Percentiles rank a stretch among this genome's conserved stretches.
These are phyloP conservation scores for Adansonia rubrostipa DNA, from an alignment of 441 rosid species.

Conservation along the genomic window DNA sequence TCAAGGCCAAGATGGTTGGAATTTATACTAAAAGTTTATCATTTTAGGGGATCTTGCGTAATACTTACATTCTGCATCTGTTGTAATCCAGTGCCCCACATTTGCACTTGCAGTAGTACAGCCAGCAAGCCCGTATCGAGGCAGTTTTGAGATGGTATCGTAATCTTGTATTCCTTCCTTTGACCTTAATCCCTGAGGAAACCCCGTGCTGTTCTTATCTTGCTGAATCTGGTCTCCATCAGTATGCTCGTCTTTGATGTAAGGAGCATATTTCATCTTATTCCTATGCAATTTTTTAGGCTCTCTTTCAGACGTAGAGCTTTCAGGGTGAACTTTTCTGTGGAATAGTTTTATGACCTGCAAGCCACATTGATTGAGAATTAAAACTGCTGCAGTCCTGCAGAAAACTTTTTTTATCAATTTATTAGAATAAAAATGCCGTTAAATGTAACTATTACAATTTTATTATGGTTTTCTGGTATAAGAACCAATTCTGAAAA, in stretches of 20 bases:
- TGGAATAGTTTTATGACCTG: conserved; percentile 72
- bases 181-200: conserved; percentile 35
- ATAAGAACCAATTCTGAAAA: no score
- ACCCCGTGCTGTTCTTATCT: conserved; percentile 38
- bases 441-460: neutral
- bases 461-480: neutral
- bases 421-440: neutral
- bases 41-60: conserved; percentile 10
- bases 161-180: conserved; percentile 36
- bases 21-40: neutral
- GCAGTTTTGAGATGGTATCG: conserved; percentile 42
- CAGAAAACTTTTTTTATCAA: neutral
- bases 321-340: conserved; percentile 79
- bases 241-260: conserved; percentile 28
- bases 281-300: conserved; percentile 16
- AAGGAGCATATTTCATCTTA: conserved; percentile 31
- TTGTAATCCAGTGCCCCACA: conserved; percentile 86
- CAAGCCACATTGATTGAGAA: conserved; percentile 35
- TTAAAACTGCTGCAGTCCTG: conserved; percentile 10
- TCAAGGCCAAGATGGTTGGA: neutral
- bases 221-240: conserved; percentile 34
- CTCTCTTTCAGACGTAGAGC: conserved; percentile 40
- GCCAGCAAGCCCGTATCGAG: conserved; percentile 38
- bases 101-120: conserved; percentile 46
- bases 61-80: conserved; percentile 91